Conservation (phyloP, 2,329 filamentous ascomycete genomes). For the Trichoderma oligosporum region DNA sequence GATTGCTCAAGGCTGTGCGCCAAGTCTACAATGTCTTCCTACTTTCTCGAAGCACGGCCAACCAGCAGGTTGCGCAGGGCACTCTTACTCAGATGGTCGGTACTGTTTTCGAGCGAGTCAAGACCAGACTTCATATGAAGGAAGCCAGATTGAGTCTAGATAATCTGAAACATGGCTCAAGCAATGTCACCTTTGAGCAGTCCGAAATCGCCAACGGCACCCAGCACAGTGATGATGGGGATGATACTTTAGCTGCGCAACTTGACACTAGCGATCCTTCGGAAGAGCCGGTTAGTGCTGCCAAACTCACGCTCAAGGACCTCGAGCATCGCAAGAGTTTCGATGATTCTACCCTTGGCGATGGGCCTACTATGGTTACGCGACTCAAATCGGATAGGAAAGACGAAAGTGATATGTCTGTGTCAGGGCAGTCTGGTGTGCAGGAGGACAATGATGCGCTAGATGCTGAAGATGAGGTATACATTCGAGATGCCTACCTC, state of each 20-base stretch:
- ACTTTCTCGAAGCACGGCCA: slow-evolving; percentile 86
- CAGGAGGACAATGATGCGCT: slow-evolving; percentile 58
- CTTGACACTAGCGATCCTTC: slow-evolving; percentile 28
- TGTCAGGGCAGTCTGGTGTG: slow-evolving; percentile 51
- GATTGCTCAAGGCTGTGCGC: slow-evolving; percentile 90
- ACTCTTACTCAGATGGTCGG: slow-evolving; percentile 98
- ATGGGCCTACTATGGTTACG: slow-evolving; percentile 65
- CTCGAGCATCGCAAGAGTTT: slow-evolving; percentile 66
- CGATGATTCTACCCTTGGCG: slow-evolving; percentile 62
- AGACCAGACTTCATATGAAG: slow-evolving; percentile 79
- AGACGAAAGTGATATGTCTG: slow-evolving; percentile 39
- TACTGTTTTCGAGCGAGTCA: slow-evolving; percentile 94
- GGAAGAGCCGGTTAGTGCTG: slow-evolving; percentile 37
- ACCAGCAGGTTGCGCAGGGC: slow-evolving; percentile 95
- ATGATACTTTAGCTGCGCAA: slow-evolving; percentile 34
- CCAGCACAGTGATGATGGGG: slow-evolving; percentile 37
- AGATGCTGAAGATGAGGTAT: slow-evolving; percentile 85
- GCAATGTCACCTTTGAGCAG: slow-evolving; percentile 50
- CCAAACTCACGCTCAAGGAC: slow-evolving; percentile 63
- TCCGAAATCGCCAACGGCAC: slow-evolving; percentile 37
- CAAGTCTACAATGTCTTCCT: slow-evolving; percentile 99
- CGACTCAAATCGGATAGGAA: slow-evolving; percentile 51
- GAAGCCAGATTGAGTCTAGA: slow-evolving; percentile 65
- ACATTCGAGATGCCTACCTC: slow-evolving; percentile 93
- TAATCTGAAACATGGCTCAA: slow-evolving; percentile 50